Evolutionary conservation across 306 rosid species (phyloP), one percentile per base, ranked within the genome.

Genomic region (Cicer pinnatifidum): DNA sequence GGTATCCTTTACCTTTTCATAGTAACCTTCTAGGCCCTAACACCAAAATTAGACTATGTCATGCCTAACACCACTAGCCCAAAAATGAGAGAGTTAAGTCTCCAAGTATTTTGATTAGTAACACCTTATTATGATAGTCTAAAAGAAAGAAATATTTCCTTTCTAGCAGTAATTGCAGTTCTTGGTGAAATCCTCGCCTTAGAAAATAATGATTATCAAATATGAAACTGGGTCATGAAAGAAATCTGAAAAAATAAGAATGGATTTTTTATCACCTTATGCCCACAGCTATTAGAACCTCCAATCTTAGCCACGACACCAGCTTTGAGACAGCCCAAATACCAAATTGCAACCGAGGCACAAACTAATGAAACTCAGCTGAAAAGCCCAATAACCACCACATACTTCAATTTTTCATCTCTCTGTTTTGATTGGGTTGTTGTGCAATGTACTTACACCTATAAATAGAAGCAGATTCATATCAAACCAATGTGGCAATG

Each of bases 401-500:
- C 8, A 62, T 13, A 7, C 17, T n/a, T 7, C n/a, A 37, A 13
- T 15, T 62, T 62, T 62, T 12, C n/a, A 62, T 8, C 45, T 6
- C 68, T 62, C 68, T 8, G 11, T n/a, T 13, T 38, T 38, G 47
- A 62, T 13, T 2, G 20, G 68, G 68, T 39, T 15, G 68, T 62
- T 38, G n/a, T 38, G 68, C 67, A 35, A 61, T 38, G 67, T 61
- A 20, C 33, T 35, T 33, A 59, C 33, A 23, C 43, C 38, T 35
- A 5, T n/a, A 62, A 38, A 62, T 40, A 56, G 33, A 56, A 50
- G 41, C 66, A 1, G 52, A 9, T 8, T 33, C 59, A 76, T 44
- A 54, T 54, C 69, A 79, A 44, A 43, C 37, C 69, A 66, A 61
- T 15, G 71, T 61, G 9, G 67, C 46, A 44, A 69, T 37, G 70